A percentile compares a stretch with the other conserved stretches of the same genome.
These are phyloP conservation scores for Nannochloropsis limnetica DNA, from an alignment of 352 stramenopile genomes.

Conservation along the genomic window DNA sequence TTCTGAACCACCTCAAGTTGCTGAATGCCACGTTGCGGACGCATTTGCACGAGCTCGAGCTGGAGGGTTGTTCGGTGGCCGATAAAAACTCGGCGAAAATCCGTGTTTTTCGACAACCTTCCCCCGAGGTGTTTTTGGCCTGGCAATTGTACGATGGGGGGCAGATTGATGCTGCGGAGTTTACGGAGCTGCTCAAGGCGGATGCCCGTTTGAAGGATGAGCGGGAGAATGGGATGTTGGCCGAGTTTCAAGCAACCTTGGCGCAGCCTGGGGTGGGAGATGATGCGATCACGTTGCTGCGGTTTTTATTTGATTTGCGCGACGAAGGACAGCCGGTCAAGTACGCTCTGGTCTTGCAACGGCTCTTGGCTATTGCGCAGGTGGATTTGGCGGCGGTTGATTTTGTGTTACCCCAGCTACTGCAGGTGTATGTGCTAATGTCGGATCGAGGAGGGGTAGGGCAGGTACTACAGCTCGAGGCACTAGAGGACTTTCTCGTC, in stretches of 20 bases:
- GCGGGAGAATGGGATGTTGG: neutral
- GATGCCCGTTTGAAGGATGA: neutral
- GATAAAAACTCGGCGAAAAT: slow-evolving; percentile 23
- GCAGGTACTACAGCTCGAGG: neutral
- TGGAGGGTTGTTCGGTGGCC: slow-evolving; percentile 2
- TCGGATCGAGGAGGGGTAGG: slow-evolving; percentile 56
- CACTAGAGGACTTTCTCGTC: slow-evolving; percentile 6
- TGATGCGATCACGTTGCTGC: slow-evolving; percentile 14
- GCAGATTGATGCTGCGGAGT: slow-evolving; percentile 30
- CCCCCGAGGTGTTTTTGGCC: neutral
- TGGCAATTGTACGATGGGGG: slow-evolving; percentile 23
- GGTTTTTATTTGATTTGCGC: slow-evolving; percentile 16
- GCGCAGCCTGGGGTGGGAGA: slow-evolving; percentile 9
- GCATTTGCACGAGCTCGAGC: neutral
- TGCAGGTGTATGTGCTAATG: slow-evolving; percentile 74
- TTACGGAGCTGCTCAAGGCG: slow-evolving; percentile 6
- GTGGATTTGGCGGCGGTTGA: slow-evolving; percentile 57
- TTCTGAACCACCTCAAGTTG: slow-evolving; percentile 20
- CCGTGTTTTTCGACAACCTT: slow-evolving; percentile 9
- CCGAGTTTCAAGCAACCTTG: neutral
- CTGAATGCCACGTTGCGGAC: slow-evolving; percentile 16
- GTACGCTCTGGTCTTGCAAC: neutral
- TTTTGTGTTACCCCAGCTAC: slow-evolving; percentile 78
- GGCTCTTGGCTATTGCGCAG: neutral
- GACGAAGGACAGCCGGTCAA: slow-evolving; percentile 26